A percentile compares a stretch with the other conserved stretches of the same genome.
Conservation (phyloP, 805 yeast species). For the Lipomyces spencermartinsiae region DNA sequence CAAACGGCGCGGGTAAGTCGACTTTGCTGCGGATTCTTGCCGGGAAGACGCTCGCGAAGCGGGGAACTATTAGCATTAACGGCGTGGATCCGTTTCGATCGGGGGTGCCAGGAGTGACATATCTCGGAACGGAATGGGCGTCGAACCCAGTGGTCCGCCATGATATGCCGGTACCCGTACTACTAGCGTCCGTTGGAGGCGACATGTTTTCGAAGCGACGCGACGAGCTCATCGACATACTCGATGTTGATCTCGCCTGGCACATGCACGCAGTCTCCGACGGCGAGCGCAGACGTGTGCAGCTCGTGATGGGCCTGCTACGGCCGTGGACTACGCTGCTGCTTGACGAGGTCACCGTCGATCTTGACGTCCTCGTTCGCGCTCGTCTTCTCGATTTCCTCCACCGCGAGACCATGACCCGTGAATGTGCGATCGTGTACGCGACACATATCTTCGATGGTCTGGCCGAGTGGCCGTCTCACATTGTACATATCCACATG, state of each 20-base stretch:
- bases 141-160: conserved; percentile 86
- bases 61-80: conserved; percentile 73
- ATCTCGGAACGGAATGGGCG: conserved; percentile 98
- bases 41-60: conserved; percentile 84
- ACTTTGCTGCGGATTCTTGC: conserved; percentile 84
- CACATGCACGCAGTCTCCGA: conserved; percentile 90
- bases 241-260: conserved; percentile 90
- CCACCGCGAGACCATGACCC: conserved; percentile 68
- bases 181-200: conserved; percentile 85
- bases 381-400: conserved; percentile 73
- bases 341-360: conserved; percentile 97
- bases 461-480: conserved; percentile 86
- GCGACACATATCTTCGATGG: conserved; percentile 98
- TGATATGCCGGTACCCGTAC: conserved; percentile 84
- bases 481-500: conserved; percentile 74
- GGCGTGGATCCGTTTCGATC: conserved; percentile 89
- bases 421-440: conserved; percentile 81
- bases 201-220: conserved; percentile 75
- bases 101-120: conserved; percentile 59
- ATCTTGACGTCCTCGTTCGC: conserved; percentile 90
- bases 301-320: conserved; percentile 88
- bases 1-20: conserved; percentile 94
- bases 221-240: conserved; percentile 71
- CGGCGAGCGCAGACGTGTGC: conserved; percentile 95
- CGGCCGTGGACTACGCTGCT: conserved; percentile 87